A percentile compares a stretch with the other conserved stretches of the same genome.
phyloP scores from a whole-genome alignment of 176 grass and related monocot genomes.

The Hsuehochloa calcarea region DNA sequence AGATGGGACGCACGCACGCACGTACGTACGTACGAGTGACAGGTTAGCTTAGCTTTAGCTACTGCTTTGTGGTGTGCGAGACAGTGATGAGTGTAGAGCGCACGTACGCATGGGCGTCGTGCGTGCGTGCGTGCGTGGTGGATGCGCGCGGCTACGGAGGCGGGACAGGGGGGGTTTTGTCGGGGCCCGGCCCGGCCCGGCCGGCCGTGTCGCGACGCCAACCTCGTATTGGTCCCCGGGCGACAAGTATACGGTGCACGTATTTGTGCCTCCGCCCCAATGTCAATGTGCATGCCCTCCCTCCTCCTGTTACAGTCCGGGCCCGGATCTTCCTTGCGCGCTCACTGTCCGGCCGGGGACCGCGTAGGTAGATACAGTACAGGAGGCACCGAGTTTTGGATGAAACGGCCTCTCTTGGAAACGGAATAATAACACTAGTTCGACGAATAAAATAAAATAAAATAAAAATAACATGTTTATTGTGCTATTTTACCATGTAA shows the following conservation, averaged over 20 bases:
- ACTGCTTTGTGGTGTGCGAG: background rate
- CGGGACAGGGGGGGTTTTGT: background rate
- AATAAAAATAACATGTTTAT: too few species aligned
- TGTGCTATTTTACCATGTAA: too few species aligned
- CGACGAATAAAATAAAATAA: too few species aligned
- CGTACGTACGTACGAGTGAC: background rate
- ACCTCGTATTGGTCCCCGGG: conserved; percentile 37
- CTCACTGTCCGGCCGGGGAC: too few species aligned
- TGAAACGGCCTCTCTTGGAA: too few species aligned
- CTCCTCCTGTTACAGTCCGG: background rate
- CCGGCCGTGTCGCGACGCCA: background rate
- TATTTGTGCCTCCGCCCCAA: background rate
- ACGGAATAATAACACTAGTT: too few species aligned
- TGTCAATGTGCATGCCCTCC: background rate
- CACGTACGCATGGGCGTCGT: background rate
- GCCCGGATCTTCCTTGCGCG: background rate
- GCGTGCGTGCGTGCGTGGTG: too few species aligned
- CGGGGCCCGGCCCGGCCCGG: background rate
- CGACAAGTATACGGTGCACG: background rate
- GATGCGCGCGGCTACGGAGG: background rate
- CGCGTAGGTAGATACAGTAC: too few species aligned
- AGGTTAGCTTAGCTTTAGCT: background rate
- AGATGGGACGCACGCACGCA: background rate
- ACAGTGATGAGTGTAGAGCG: background rate
- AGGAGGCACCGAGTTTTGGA: too few species aligned